Conservation (phyloP, 169 alveolate species). For the Plasmodium cynomolgi region DNA sequence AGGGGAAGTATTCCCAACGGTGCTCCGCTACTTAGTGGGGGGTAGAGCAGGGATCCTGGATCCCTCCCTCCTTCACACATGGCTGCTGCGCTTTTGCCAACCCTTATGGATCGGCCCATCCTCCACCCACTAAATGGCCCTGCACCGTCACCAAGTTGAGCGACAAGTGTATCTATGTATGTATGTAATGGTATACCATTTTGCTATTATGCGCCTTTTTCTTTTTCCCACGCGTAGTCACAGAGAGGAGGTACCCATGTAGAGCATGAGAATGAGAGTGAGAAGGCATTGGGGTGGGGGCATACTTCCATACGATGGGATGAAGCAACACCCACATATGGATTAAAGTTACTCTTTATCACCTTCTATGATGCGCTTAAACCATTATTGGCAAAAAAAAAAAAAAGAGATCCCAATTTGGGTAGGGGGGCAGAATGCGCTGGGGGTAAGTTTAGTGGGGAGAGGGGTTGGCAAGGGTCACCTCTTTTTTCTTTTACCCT, state of each 20-base stretch:
- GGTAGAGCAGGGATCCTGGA: neutral
- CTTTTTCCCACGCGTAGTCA: neutral
- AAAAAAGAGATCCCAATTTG: neutral
- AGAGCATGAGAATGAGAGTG: neutral
- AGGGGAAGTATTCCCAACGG: neutral
- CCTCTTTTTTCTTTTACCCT: neutral
- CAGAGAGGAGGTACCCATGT: neutral
- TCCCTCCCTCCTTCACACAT: neutral
- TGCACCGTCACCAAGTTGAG: neutral
- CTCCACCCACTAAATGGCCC: too few species aligned
- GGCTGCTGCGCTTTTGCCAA: neutral
- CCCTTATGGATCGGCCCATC: neutral
- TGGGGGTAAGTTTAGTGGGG: constrained; percentile 18
- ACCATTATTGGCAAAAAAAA: neutral
- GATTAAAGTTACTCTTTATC: neutral
- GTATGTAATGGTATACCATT: neutral
- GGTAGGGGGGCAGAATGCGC: neutral
- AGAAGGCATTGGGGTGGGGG: neutral
- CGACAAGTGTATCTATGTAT: neutral
- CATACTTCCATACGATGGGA: neutral
- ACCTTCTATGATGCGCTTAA: neutral
- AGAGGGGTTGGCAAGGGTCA: constrained; percentile 18
- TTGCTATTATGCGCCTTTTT: neutral
- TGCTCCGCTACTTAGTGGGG: neutral
- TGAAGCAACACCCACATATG: neutral